phyloP scores from a whole-genome alignment of 352 stramenopile species.

The Pythium monospermum region DNA sequence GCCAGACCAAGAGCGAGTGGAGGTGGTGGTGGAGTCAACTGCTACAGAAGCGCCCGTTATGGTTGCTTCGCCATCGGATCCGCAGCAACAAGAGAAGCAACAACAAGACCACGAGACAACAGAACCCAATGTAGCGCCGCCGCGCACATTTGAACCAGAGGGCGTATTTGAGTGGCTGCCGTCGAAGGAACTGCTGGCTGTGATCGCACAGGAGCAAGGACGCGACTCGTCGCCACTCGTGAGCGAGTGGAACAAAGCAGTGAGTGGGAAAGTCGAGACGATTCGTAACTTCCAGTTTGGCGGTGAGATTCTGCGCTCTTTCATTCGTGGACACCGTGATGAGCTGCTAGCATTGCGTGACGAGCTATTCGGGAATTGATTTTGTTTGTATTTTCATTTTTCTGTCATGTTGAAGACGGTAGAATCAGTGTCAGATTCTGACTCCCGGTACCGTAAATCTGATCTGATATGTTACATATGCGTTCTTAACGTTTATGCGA shows the following conservation, averaged over 20 bases:
- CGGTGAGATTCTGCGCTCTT: slow-evolving; percentile 41
- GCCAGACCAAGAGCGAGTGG: not conserved
- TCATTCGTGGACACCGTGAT: slow-evolving; percentile 56
- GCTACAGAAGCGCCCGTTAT: not conserved
- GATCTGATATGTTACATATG: not conserved
- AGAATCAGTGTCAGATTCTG: not conserved
- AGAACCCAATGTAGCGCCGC: no score
- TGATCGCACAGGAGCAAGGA: slow-evolving; percentile 3
- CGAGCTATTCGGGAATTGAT: slow-evolving; percentile 37
- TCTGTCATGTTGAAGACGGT: not conserved
- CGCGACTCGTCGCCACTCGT: slow-evolving; percentile 13
- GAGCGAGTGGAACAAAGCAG: slow-evolving; percentile 34
- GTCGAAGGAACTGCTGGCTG: slow-evolving; percentile 19
- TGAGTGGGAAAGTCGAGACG: slow-evolving; percentile 38
- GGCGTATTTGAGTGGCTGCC: slow-evolving; percentile 65
- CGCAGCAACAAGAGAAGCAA: not conserved
- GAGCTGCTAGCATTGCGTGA: slow-evolving; percentile 51
- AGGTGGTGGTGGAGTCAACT: slow-evolving; percentile 2
- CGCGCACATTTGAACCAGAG: slow-evolving; percentile 32
- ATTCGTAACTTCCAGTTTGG: slow-evolving; percentile 61
- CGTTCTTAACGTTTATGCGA: not conserved
- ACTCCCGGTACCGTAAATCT: no score
- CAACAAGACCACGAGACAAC: not conserved
- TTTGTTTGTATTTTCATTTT: not conserved
- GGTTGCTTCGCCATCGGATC: not conserved